Percentiles rank a stretch among this genome's conserved stretches.
phyloP scores from a whole-genome alignment of 345 rosid genomes.

The Theobroma cacao region DNA sequence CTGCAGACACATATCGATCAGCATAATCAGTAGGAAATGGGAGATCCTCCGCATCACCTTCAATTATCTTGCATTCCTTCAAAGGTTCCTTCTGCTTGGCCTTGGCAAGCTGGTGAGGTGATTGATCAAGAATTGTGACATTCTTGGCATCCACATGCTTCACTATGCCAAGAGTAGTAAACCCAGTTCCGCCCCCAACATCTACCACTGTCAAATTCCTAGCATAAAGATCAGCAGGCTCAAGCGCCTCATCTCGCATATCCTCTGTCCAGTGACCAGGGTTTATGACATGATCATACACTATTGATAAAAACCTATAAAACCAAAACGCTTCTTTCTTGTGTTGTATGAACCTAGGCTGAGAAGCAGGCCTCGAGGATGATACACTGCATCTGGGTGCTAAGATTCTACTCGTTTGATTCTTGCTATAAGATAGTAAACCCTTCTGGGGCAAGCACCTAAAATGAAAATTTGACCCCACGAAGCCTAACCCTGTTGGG shows the following conservation, averaged over 20 bases:
- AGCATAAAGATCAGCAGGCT: constrained; percentile 83
- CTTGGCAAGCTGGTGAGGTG: constrained; percentile 99
- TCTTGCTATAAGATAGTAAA: constrained; percentile 25
- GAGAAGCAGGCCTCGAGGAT: constrained; percentile 78
- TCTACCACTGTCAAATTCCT: constrained; percentile 79
- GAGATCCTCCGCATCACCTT: constrained; percentile 96
- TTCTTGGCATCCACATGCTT: constrained; percentile 95
- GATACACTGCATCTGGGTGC: constrained; percentile 62
- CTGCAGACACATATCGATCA: constrained; percentile 96
- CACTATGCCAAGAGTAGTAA: constrained; percentile 90
- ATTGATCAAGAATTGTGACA: constrained; percentile 93
- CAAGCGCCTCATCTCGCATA: constrained; percentile 94
- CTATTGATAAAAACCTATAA: constrained; percentile 89
- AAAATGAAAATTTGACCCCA: constrained; percentile 40
- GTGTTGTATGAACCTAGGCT: constrained; percentile 97
- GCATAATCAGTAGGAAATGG: constrained; percentile 88
- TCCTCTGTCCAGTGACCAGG: constrained; percentile 98
- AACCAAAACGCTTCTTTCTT: constrained; percentile 98
- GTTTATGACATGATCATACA: constrained; percentile 84
- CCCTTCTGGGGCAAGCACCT: constrained; percentile 30
- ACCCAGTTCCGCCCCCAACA: constrained; percentile 99
- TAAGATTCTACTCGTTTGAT: constrained; percentile 23
- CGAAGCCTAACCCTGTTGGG: constrained; percentile 39
- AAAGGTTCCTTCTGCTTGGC: constrained; percentile 91
- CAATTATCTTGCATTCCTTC: constrained; percentile 86